Evolutionary conservation across 2,329 filamentous ascomycete species (phyloP), one percentile per base, ranked within the genome.

Genomic region (Xylaria sp.): DNA sequence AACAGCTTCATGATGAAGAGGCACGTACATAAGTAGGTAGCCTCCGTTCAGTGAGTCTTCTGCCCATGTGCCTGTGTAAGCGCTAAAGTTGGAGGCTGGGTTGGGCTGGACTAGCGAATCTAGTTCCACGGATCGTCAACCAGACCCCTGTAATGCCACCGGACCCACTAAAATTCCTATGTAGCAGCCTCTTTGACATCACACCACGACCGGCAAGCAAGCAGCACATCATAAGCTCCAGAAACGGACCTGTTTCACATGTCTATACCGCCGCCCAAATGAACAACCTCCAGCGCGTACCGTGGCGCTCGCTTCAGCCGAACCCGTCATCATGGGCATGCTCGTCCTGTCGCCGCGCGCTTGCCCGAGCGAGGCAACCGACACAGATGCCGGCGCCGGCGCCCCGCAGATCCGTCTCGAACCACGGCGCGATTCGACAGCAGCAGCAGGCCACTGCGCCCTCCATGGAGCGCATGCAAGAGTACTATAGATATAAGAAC

Each of bases 401-500:
- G n/a, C 54, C 59, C 18, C 66, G 64, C n/a, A 56, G 65, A 43
- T 47, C 58, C 19, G 48, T 69, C 17, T 64, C 66, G 54, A 67
- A 59, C 53, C 61, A 57, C 46, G 44, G 69, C 51, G 50, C 66
- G 61, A 56, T 45, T 59, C 65, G 57, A 41, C 59, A 56, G 44
- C 67, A 63, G 50, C 63, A 66, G 63, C 24, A 62, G 64, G 17
- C 50, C 59, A 43, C 54, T 66, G 72, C 75, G 16, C 80, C 83
- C 1, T 78, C 75, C 39, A 89, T 91, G 84, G 84, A 86, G 40
- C 77, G 84, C 62, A 74, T 90, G 70, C 80, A 81, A 22, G 82
- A 79, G 46, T 79, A 85, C 18, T 91, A 90, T 63, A 82, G 79
- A 60, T 74, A 77, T 63, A 88, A 85, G 76, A 92, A 92, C 65